Base-by-base conservation (phyloP, 2,329 filamentous ascomycete species). In the Alternaria sp. region DNA sequence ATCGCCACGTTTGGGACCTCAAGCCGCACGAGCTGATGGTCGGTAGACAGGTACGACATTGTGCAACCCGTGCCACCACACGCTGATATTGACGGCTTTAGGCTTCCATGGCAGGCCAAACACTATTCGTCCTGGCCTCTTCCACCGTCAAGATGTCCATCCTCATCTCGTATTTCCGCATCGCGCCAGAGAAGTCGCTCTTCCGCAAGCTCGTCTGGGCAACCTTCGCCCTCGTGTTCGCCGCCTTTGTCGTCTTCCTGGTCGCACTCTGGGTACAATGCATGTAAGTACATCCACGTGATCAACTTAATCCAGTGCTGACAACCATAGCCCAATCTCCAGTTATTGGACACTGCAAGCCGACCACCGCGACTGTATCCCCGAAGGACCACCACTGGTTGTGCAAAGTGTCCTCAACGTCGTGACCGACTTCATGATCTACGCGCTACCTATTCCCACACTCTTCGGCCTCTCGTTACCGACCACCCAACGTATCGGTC, bases 391-490 rank as follows among this genome's bases (percentile, higher is more conserved):
- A 4, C 77, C 78, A n/a, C 81, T 82, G 5, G 70, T 85, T 6
- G 78, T 76, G 28, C 79, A 81, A 32, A 82, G 80, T 6, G 72
- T 81, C 4, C 70, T 85, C 53, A 84, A 83, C 57, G 82, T 81
- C 28, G 67, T 82, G 7, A 81, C 82, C 10, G 83, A 85, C 66
- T 77, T 84, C 43, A 76, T 83, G 58, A 80, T 82, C 43, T 83
- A 83, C 6, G 67, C 80, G 3, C 72, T 84, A 1, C 83, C 83
- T 0, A 82, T 85, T 12, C 83, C 82, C 2, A 81, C 84, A 15
- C 77, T 85, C 32, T 81, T 82, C 70, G 70, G 73, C n/a, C 77
- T 85, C 17, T 78, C 79, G 26, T 81, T 85, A 65, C 82, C 82
- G 2, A 71, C 80, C 57, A 73, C 70, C 26, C 81, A 84, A 57